phyloP scores from a whole-genome alignment of 2,329 filamentous ascomycete genomes.

The Microcyclospora pomicola region DNA sequence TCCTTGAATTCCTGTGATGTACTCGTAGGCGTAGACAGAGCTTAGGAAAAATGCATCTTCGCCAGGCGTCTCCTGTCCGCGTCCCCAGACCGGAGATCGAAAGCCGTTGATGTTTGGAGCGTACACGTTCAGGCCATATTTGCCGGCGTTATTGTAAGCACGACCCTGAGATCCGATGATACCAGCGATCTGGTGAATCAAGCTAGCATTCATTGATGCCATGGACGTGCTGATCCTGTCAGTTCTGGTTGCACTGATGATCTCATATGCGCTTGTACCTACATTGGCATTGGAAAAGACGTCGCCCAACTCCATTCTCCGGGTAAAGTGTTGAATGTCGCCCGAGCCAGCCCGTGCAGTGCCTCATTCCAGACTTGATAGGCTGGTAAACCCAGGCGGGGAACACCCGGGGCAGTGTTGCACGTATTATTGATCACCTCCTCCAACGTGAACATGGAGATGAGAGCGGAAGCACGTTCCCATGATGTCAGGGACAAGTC shows the following conservation, averaged over 20 bases:
- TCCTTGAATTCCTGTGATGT: slow-evolving; percentile 16
- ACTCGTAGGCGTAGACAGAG: slow-evolving; percentile 14
- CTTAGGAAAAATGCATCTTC: slow-evolving; percentile 8
- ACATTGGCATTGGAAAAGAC: slow-evolving; percentile 49
- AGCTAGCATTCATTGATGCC: slow-evolving; percentile 46
- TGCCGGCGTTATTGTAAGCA: slow-evolving; percentile 43
- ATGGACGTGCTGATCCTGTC: slow-evolving; percentile 16
- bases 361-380: slow-evolving; percentile 48
- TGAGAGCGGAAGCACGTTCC: slow-evolving; percentile 30
- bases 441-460: slow-evolving; percentile 36
- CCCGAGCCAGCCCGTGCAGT: slow-evolving; percentile 36
- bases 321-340: slow-evolving; percentile 17
- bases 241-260: slow-evolving; percentile 4
- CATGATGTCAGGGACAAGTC: slow-evolving; percentile 22
- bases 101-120: slow-evolving; percentile 51
- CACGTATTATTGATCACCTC: slow-evolving; percentile 41
- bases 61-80: slow-evolving; percentile 28
- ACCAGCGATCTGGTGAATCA: slow-evolving; percentile 42
- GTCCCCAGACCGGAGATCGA: slow-evolving; percentile 35
- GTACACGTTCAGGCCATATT: slow-evolving; percentile 40
- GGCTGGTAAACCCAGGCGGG: slow-evolving; percentile 39
- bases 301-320: slow-evolving; percentile 41
- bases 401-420: slow-evolving; percentile 34
- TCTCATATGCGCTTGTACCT: slow-evolving; percentile 1
- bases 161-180: slow-evolving; percentile 45